Evolutionary conservation across 306 rosid species (phyloP).

Genomic region (Cicer judaicum): DNA sequence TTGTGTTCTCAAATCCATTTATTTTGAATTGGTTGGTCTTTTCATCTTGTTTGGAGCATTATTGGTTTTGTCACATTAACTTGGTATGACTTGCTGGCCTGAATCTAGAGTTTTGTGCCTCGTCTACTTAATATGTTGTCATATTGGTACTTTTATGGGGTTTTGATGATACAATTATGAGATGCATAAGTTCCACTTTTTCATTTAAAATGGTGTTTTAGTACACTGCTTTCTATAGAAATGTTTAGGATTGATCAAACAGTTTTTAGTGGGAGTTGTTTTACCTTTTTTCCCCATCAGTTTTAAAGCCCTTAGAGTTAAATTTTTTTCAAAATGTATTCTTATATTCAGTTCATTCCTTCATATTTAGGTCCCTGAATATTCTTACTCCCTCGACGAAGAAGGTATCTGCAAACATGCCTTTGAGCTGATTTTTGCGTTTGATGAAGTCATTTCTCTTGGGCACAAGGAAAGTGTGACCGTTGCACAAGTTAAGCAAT

Average conservation of each 20-base stretch:
- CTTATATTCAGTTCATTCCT: conserved; percentile 52
- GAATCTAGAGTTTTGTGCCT: conserved; percentile 33
- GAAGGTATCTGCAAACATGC: conserved; percentile 89
- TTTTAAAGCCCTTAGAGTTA: conserved; percentile 2
- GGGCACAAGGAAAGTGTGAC: conserved; percentile 94
- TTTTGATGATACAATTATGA: conserved; percentile 27
- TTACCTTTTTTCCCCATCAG: not conserved
- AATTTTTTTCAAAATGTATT: not conserved
- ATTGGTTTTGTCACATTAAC: conserved; percentile 28
- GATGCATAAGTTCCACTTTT: conserved; percentile 13
- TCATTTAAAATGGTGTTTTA: conserved; percentile 27
- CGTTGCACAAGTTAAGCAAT: conserved; percentile 88
- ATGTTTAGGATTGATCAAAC: conserved; percentile 24
- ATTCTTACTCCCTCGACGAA: conserved; percentile 85
- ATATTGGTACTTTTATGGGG: conserved; percentile 20
- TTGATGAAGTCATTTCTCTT: conserved; percentile 93
- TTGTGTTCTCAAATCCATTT: conserved; percentile 13
- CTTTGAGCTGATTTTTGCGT: conserved; percentile 92
- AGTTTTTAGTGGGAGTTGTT: conserved; percentile 7
- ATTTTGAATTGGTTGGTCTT: conserved; percentile 36
- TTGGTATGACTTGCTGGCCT: conserved; percentile 9
- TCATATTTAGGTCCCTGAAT: conserved; percentile 85
- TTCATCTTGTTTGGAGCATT: conserved; percentile 9
- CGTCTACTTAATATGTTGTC: conserved; percentile 2
- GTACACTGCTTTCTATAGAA: conserved; percentile 1